Evolutionary conservation across 768 basidiomycete genomes (phyloP).

Genomic region (Mycena amicta): DNA sequence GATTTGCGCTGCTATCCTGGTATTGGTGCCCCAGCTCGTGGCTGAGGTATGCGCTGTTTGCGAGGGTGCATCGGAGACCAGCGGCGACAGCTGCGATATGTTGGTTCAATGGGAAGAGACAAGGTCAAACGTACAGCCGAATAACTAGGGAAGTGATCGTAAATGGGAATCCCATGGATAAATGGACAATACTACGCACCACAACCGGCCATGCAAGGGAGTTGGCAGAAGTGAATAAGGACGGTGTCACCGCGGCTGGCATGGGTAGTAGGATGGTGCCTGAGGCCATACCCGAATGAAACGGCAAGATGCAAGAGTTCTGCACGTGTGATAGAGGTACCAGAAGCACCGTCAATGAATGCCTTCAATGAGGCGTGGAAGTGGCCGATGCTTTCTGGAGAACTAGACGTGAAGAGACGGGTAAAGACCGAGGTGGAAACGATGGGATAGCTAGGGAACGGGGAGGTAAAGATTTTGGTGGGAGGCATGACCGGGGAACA

Average conservation of each 20-base stretch:
- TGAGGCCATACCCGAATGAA: conserved; percentile 60
- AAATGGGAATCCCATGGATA: too few species aligned
- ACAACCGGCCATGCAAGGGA: too few species aligned
- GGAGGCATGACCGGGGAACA: conserved; percentile 31
- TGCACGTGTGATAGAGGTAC: conserved; percentile 55
- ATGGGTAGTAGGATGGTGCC: conserved; percentile 37
- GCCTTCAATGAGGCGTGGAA: conserved; percentile 50
- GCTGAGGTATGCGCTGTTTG: conserved; percentile 71
- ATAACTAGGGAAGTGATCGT: too few species aligned
- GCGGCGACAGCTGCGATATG: conserved; percentile 57
- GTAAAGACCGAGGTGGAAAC: conserved; percentile 50
- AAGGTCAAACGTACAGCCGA: too few species aligned
- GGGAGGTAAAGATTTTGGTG: conserved; percentile 52
- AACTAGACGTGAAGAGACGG: conserved; percentile 41
- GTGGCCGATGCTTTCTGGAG: conserved; percentile 38
- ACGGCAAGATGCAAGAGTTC: conserved; percentile 57
- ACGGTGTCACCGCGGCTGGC: too few species aligned
- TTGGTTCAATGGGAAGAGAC: too few species aligned
- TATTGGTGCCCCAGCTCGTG: conserved; percentile 76
- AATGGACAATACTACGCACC: too few species aligned
- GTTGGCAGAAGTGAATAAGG: too few species aligned
- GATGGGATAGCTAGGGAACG: conserved; percentile 38
- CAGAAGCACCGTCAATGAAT: conserved; percentile 68
- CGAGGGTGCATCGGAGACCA: conserved; percentile 68
- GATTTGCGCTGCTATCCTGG: conserved; percentile 60